Conservation (phyloP, 768 basidiomycete species). For the Tephrocybe rancida region DNA sequence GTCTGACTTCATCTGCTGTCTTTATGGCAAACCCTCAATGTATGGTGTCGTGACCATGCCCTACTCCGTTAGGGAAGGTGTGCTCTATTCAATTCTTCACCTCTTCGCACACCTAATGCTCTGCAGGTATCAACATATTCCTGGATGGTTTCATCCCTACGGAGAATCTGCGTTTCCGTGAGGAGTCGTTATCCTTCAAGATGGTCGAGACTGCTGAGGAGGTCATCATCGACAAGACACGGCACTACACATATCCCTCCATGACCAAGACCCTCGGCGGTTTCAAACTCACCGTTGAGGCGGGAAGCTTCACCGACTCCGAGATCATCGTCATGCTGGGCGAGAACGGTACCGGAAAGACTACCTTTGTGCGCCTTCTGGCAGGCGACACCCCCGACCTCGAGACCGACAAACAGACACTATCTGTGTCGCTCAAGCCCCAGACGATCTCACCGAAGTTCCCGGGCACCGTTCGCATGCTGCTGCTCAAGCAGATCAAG, state of each 20-base stretch:
- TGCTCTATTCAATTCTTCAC: slow-evolving; percentile 1
- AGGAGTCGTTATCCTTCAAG: slow-evolving; percentile 95
- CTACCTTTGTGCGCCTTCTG: slow-evolving; percentile 94
- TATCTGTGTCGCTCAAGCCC: slow-evolving; percentile 94
- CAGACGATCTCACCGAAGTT: slow-evolving; percentile 99
- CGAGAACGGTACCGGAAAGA: slow-evolving; percentile 99
- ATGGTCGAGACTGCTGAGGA: slow-evolving; percentile 98
- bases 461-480: slow-evolving; percentile 94
- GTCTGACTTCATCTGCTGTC: slow-evolving; percentile 96
- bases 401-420: slow-evolving; percentile 77
- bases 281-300: slow-evolving; percentile 94
- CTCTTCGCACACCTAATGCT: neutral
- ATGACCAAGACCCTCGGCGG: slow-evolving; percentile 97
- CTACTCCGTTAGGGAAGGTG: slow-evolving; percentile 95
- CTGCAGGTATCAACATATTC: slow-evolving; percentile 96
- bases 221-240: slow-evolving; percentile 80
- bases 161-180: slow-evolving; percentile 96
- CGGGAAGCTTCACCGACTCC: slow-evolving; percentile 94
- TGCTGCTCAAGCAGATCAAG: slow-evolving; percentile 94
- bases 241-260: slow-evolving; percentile 87
- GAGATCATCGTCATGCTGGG: slow-evolving; percentile 99
- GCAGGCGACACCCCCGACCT: slow-evolving; percentile 92
- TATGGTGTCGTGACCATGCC: slow-evolving; percentile 99
- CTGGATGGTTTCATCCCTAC: slow-evolving; percentile 98
- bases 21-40: slow-evolving; percentile 97